These are phyloP conservation scores for Globisporangium heterothallicum DNA, from an alignment of 352 stramenopile genomes.

Conservation along the genomic window DNA sequence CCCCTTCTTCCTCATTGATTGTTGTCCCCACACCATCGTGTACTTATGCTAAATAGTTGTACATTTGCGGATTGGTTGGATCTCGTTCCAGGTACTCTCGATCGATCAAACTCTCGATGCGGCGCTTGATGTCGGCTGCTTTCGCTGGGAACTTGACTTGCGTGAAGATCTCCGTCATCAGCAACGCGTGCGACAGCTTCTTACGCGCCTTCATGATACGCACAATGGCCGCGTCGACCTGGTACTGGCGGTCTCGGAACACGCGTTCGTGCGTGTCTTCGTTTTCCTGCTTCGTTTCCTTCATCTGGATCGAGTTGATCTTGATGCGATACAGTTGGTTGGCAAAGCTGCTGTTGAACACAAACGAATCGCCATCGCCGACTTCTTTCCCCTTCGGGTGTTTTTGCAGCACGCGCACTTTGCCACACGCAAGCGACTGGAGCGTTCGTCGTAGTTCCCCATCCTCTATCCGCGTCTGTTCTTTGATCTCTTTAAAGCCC, in stretches of 20 bases:
- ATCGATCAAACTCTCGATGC: conserved; percentile 88
- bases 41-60: conserved; percentile 81
- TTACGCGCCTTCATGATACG: conserved; percentile 99
- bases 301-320: conserved; percentile 94
- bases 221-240: conserved; percentile 95
- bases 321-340: conserved; percentile 90
- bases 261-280: conserved; percentile 92
- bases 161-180: conserved; percentile 95
- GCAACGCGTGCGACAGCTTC: conserved; percentile 91
- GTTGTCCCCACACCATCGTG: too few species aligned
- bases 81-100: conserved; percentile 87
- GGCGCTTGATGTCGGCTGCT: conserved; percentile 80
- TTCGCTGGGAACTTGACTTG: conserved; percentile 90
- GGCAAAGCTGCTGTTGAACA: conserved; percentile 83
- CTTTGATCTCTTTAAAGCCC: conserved; percentile 84
- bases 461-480: conserved; percentile 86
- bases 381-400: conserved; percentile 84
- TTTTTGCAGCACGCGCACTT: conserved; percentile 87
- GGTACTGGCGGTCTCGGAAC: conserved; percentile 91
- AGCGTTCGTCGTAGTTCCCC: conserved; percentile 86
- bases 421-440: conserved; percentile 87
- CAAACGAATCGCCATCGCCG: conserved; percentile 77
- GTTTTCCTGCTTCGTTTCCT: conserved; percentile 92
- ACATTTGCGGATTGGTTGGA: conserved; percentile 71
- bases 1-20: not conserved